Base-by-base conservation (phyloP, 495 filamentous ascomycete genomes). In the Neurospora sp. region DNA sequence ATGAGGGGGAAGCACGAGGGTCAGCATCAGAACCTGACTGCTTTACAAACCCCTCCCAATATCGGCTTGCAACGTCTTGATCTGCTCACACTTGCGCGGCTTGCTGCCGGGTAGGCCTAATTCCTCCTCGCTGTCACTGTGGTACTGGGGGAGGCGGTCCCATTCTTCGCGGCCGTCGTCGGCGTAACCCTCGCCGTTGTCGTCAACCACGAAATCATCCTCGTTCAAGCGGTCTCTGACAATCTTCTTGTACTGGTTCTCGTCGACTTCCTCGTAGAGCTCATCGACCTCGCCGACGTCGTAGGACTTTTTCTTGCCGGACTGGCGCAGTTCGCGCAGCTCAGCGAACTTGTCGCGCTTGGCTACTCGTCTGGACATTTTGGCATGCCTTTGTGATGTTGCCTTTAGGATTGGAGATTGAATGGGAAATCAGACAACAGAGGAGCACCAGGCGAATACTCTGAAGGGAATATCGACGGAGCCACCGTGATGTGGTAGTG, bases 151-250 rank as follows among this genome's bases (percentile, higher is more conserved):
- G 74, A 92, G 89, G 72, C 86, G 85, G 74, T 96, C 93, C 96
- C 96, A 99, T 65, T 97, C 96, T 79, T 99, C 96, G 69, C 96
- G 92, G 72, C 96, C 96, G 79, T 99, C 96, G 78, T 99, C 96
- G 70, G 92, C 95, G 79, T 99, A 99, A 37, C 94, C 93, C 74
- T 92, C 92, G 70, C 94, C 94, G 82, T 96, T 94, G 82, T 96
- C 92, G 81, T 96, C 93, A 70, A 99, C 93, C 71, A 99, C 95
- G 73, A 99, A 99, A 83, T 99, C 96, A 79, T 99, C 96, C 78
- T 94, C 87, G 79, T 97, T 93, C 61, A 99, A 86, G 27, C 96
- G 91, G 61, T 91, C 89, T 44, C 95, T 88, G 48, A 99, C 94
- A 71, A 98, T 89, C 79, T 97, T 96, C 82, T 97, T 97, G 86